Conservation (phyloP, 2,329 filamentous ascomycete genomes). For the Aspergillus tubingensis region DNA sequence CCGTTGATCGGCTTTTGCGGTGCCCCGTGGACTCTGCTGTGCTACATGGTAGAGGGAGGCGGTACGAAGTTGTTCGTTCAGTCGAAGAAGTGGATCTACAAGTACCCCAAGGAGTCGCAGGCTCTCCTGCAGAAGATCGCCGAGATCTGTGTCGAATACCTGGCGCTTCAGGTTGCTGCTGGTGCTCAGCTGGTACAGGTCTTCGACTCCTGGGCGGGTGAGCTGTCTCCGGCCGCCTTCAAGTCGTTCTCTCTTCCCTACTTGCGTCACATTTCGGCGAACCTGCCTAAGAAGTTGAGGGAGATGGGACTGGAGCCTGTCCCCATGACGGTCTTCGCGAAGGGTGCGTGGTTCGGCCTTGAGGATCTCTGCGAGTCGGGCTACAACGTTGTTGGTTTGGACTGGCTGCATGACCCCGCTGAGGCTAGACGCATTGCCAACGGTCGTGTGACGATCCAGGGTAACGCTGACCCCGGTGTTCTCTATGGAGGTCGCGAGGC, state of each 20-base stretch:
- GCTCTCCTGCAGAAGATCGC: constrained; percentile 85
- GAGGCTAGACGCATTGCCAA: constrained; percentile 79
- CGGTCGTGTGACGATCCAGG: constrained; percentile 80
- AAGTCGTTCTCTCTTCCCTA: constrained; percentile 84
- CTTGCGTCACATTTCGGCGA: constrained; percentile 76
- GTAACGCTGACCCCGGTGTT: constrained; percentile 92
- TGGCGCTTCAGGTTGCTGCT: constrained; percentile 87
- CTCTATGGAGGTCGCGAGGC: constrained; percentile 80
- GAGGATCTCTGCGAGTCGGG: constrained; percentile 83
- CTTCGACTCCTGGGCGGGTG: constrained; percentile 97
- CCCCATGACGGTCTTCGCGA: constrained; percentile 97
- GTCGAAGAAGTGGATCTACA: constrained; percentile 96
- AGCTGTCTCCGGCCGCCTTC: constrained; percentile 83
- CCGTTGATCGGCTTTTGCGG: constrained; percentile 96
- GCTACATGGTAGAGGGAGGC: constrained; percentile 98
- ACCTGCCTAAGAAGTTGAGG: constrained; percentile 72
- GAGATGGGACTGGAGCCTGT: constrained; percentile 77
- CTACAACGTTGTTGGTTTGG: constrained; percentile 90
- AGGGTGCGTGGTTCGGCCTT: constrained; percentile 94
- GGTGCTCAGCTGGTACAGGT: constrained; percentile 96
- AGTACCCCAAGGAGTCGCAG: constrained; percentile 77
- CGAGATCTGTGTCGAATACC: constrained; percentile 90
- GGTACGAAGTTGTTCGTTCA: constrained; percentile 93
- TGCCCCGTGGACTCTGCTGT: constrained; percentile 93
- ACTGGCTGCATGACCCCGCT: constrained; percentile 90